Base-by-base conservation (phyloP, 257 asterid species). In the Plectranthus barbatus region DNA sequence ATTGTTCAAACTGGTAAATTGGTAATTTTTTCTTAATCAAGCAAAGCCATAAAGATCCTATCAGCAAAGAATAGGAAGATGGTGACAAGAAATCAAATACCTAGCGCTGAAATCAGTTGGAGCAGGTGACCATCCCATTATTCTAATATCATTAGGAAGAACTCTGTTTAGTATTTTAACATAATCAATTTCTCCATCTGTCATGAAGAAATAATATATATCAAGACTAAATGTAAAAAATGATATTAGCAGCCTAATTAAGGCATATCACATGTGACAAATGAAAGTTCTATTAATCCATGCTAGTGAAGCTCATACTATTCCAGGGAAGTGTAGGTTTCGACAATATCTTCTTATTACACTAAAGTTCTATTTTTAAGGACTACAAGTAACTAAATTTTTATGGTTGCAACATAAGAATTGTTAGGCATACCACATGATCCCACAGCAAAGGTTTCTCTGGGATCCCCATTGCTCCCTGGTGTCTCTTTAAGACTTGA, bases 121-220 rank as follows among this genome's bases (percentile, higher is more conserved):
- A 75, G 84, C 91, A 74, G 99, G 86, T 65, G 96, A 83, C 97
- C 99, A 93, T 69, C 96, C 96, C 75, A 86, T 75, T 57, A 89
- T 76, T 71, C 95, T 83, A 69, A 93, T 87, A 77, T 93, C 99
- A 55, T 80, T 72, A 33, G 99, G 99, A 68, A 93, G 95, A 26
- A 73, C 95, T 58, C 84, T 74, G 54, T 93, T 90, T 64, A 93
- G 77, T 60, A 81, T 71, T 75, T 80, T 82, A 68, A 89, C 95
- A 63, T 89, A 90, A 77, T 93, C 99, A 33, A 87, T 58, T 79
- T 90, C 95, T 69, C 76, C 86, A 79, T 73, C 94, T 84, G 83
- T 29, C 47, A 31, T 63, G 66, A 66, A 74, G 59, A 69, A 53
- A 57, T 11, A 58, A 39, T 39, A 49, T 48, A 69, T 20, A 57